These are phyloP conservation scores for Taiwanofungus camphoratus DNA, from an alignment of 1,284 basidiomycete genomes.

Conservation along the genomic window DNA sequence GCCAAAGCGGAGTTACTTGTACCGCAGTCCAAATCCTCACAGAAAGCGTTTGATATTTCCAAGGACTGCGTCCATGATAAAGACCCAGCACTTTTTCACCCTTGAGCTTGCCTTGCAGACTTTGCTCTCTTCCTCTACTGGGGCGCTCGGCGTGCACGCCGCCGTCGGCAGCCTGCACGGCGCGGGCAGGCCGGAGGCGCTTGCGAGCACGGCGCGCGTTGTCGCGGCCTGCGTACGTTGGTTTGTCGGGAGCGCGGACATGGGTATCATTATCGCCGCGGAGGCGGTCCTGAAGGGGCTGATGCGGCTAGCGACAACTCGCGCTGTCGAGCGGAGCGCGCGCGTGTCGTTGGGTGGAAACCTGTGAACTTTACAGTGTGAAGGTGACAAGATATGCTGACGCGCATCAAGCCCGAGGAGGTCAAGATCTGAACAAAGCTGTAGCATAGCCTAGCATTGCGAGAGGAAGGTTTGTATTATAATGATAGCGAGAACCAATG, in stretches of 20 bases:
- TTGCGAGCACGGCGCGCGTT: constrained; percentile 28
- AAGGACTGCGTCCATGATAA: too few species aligned
- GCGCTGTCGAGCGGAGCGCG: constrained; percentile 34
- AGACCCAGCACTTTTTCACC: too few species aligned
- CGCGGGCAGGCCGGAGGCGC: constrained; percentile 23
- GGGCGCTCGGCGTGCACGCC: neutral
- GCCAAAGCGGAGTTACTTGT: too few species aligned
- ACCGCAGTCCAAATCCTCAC: too few species aligned
- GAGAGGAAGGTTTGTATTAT: too few species aligned
- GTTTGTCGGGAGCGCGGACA: neutral
- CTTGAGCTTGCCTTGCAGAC: too few species aligned
- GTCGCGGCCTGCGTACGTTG: constrained; percentile 9
- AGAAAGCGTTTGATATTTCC: too few species aligned
- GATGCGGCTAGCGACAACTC: constrained; percentile 34
- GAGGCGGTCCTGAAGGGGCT: neutral
- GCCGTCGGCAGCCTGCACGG: neutral
- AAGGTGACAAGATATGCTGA: constrained; percentile 30
- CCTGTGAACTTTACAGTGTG: constrained; percentile 27
- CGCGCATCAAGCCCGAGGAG: constrained; percentile 29
- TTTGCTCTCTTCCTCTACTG: neutral
- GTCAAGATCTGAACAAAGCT: neutral
- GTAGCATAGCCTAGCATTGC: too few species aligned
- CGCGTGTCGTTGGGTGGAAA: constrained; percentile 37
- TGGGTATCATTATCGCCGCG: neutral
- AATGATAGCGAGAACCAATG: too few species aligned